Percentiles rank a stretch among this genome's conserved stretches.
Evolutionary conservation across 1,284 basidiomycete genomes (phyloP).

Genomic region (Rhodofomes roseus): DNA sequence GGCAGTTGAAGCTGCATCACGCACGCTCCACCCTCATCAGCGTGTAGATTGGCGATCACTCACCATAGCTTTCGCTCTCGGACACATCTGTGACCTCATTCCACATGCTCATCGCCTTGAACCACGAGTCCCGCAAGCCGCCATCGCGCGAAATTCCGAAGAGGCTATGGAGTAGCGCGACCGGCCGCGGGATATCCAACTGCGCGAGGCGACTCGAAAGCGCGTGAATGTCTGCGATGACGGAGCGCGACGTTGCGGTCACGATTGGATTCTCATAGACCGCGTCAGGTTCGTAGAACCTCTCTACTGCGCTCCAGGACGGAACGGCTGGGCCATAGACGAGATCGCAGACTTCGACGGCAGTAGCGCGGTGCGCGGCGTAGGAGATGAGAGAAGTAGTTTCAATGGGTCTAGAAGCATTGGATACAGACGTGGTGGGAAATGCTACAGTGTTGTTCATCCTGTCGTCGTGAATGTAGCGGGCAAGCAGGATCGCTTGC

Average conservation of each 20-base stretch:
- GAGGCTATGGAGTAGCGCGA: slow-evolving; percentile 53
- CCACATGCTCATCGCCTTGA: slow-evolving; percentile 63
- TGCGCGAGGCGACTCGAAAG: slow-evolving; percentile 53
- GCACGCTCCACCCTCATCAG: neutral
- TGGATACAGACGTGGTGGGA: neutral
- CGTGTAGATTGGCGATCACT: neutral
- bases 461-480: neutral
- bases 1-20: slow-evolving; percentile 23
- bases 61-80: slow-evolving; percentile 74
- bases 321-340: slow-evolving; percentile 54
- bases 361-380: slow-evolving; percentile 46
- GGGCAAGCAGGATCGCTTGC: neutral
- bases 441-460: slow-evolving; percentile 10
- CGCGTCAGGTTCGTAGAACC: slow-evolving; percentile 67
- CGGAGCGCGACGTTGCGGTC: slow-evolving; percentile 65
- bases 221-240: slow-evolving; percentile 65
- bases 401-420: neutral
- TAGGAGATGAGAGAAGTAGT: slow-evolving; percentile 33
- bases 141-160: slow-evolving; percentile 40
- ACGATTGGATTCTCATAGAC: slow-evolving; percentile 74
- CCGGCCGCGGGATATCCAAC: slow-evolving; percentile 54
- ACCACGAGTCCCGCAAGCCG: slow-evolving; percentile 35
- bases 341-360: slow-evolving; percentile 62
- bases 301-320: slow-evolving; percentile 48
- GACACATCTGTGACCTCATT: slow-evolving; percentile 68